These are phyloP conservation scores for Daldinia vernicosa DNA, from an alignment of 495 filamentous ascomycete species.

Conservation along the genomic window DNA sequence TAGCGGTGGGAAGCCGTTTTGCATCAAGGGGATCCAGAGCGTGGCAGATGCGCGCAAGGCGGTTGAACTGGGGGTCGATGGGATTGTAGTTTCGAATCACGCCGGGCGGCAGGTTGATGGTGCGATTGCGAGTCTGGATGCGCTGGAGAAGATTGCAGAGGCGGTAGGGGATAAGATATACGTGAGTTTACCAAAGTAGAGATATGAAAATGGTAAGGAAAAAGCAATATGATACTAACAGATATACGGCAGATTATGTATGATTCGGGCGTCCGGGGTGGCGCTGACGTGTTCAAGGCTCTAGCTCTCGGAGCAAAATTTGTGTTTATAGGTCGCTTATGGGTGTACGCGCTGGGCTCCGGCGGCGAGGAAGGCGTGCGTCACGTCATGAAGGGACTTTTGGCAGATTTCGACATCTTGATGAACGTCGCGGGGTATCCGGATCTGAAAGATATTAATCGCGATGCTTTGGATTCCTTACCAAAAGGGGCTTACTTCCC, in stretches of 20 bases:
- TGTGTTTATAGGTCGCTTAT: constrained; percentile 69
- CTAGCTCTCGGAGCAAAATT: constrained; percentile 71
- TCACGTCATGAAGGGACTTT: constrained; percentile 70
- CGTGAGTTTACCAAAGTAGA: constrained; percentile 17
- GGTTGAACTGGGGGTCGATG: constrained; percentile 63
- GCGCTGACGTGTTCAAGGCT: constrained; percentile 68
- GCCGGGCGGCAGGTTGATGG: constrained; percentile 72
- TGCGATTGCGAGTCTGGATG: constrained; percentile 68
- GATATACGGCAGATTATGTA: constrained; percentile 62
- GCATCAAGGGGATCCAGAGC: constrained; percentile 65
- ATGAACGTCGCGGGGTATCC: constrained; percentile 72
- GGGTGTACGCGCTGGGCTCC: constrained; percentile 69
- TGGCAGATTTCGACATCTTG: constrained; percentile 73
- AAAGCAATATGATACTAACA: not conserved
- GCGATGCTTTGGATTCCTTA: constrained; percentile 49
- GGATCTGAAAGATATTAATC: constrained; percentile 61
- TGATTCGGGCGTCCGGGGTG: constrained; percentile 68
- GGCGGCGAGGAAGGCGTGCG: constrained; percentile 68
- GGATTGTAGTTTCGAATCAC: constrained; percentile 69
- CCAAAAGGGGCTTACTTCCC: constrained; percentile 44
- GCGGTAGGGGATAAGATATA: constrained; percentile 42
- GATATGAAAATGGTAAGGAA: not conserved
- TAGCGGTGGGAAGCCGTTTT: constrained; percentile 64
- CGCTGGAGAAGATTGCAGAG: constrained; percentile 69
- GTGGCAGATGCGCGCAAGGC: constrained; percentile 63